phyloP scores from a whole-genome alignment of 1,139 yeast species.

The Hyphopichia khmerensis region DNA sequence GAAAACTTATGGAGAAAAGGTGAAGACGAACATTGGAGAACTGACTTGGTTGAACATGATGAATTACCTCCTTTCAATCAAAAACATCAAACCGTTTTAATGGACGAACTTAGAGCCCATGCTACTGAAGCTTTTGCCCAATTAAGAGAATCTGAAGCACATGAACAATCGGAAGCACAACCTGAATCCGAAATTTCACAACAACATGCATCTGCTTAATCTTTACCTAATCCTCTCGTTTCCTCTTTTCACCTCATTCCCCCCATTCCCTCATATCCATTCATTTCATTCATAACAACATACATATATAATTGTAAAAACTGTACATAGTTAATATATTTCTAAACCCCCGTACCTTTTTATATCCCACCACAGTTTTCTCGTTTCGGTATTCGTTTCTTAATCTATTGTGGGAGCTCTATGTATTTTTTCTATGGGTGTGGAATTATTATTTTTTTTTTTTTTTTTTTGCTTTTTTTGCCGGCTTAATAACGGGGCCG shows the following conservation, averaged over 20 bases:
- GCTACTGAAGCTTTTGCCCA: constrained; percentile 37
- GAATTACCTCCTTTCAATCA: constrained; percentile 61
- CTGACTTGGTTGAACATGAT: constrained; percentile 55
- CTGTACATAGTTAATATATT: too few relatives aligned
- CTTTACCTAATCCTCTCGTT: not conserved
- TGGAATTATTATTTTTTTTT: too few relatives aligned
- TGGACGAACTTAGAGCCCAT: constrained; percentile 54
- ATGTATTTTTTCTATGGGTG: too few relatives aligned
- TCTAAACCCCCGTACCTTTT: not conserved
- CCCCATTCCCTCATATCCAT: not conserved
- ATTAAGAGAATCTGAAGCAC: constrained; percentile 16
- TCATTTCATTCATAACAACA: not conserved
- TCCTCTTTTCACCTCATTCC: not conserved
- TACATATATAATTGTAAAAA: too few relatives aligned
- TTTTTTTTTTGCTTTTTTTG: not conserved
- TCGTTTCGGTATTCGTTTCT: not conserved
- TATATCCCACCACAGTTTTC: not conserved
- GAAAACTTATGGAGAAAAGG: constrained; percentile 88
- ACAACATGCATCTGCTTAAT: not conserved
- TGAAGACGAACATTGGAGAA: constrained; percentile 63
- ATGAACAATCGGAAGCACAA: too few relatives aligned
- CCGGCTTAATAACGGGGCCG: constrained; percentile 2
- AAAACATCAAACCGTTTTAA: constrained; percentile 61
- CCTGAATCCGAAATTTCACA: not conserved
- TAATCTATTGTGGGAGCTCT: too few relatives aligned